phyloP scores from a whole-genome alignment of 352 stramenopile species.

The Phytophthora ohioensis region DNA sequence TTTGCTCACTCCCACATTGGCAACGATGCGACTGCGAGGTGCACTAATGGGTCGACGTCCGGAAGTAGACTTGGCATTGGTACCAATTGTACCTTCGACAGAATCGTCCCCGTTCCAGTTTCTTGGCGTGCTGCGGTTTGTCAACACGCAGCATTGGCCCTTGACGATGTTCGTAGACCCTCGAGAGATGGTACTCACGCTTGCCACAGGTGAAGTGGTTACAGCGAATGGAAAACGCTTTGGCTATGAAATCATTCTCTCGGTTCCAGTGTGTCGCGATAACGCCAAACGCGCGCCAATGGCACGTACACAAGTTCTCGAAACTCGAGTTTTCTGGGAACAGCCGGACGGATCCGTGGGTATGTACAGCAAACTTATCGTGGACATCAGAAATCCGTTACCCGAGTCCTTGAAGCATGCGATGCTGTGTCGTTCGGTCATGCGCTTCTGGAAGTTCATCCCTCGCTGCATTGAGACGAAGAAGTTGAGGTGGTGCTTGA shows the following conservation, averaged over 20 bases:
- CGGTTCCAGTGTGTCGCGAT: constrained; percentile 20
- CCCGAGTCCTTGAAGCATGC: constrained; percentile 30
- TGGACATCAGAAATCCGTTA: constrained; percentile 27
- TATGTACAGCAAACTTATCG: constrained; percentile 40
- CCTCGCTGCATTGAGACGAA: constrained; percentile 39
- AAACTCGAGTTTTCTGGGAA: constrained; percentile 43
- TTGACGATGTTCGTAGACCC: constrained; percentile 33
- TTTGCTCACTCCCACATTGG: constrained; percentile 21
- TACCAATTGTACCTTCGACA: constrained; percentile 26
- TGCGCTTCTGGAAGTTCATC: constrained; percentile 46
- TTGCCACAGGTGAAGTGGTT: constrained; percentile 32
- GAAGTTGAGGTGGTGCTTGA: constrained; percentile 39
- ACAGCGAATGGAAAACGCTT: constrained; percentile 29
- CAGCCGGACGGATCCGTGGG: constrained; percentile 32
- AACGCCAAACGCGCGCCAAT: not conserved
- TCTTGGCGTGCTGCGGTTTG: constrained; percentile 25
- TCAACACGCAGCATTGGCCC: constrained; percentile 37
- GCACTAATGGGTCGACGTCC: constrained; percentile 27
- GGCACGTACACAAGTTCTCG: constrained; percentile 27
- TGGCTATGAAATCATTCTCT: constrained; percentile 38
- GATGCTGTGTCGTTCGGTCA: constrained; percentile 33
- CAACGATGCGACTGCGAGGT: constrained; percentile 25
- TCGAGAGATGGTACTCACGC: constrained; percentile 29
- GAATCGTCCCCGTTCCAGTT: constrained; percentile 27
- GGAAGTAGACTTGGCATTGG: constrained; percentile 18